Evolutionary conservation across 352 stramenopile genomes (phyloP), one percentile per base, ranked within the genome.

Genomic region (Plasmopara viticola): DNA sequence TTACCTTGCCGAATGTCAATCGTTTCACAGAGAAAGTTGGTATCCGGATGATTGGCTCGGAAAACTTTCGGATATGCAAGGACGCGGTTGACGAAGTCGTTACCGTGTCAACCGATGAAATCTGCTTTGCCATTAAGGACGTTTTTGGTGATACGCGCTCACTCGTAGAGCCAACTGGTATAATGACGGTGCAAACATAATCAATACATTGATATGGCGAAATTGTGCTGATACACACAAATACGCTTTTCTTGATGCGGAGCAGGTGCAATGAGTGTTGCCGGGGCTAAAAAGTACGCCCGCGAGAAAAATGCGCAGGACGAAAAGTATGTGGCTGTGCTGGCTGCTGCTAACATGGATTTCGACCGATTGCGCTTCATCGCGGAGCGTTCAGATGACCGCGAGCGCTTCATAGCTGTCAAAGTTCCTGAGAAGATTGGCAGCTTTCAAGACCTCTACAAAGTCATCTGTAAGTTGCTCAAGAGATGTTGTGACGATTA

Each of bases 271-370:
- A 85, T 99, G 40, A 96, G 87, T 55, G 91, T 99, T 38, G 96
- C 96, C 29, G 96, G 95, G 28, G 82, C 91, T 52, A 97, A 97
- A 62, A 98, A 98, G 46, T 98, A 98, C 69, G 84, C 94, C 29
- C 69, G 58, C 13, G 39, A 69, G 12, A 62, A 62, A 31, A 62
- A 74, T 20, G 58, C 62, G 2, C 45, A 61, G 31, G 72, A 88
- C 39, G 75, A 90, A 51, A 97, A 86, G 40, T 91, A 98, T 48
- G 93, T 98, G 10, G 94, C 92, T 6, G 90, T 99, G 43, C 84
- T 97, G 40, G 97, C 92, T 8, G 96, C 96, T 9, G 96, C 96
- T n/a, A 99, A 99, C 70, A 98, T 99, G 95, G 96, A 99, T 74
- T 99, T 99, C 75, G 94, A 98, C 68, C 88, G 96, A 14, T 78